Base-by-base conservation (phyloP, 192 early-diverging fungal species). In the Gamsiella multidivaricata region DNA sequence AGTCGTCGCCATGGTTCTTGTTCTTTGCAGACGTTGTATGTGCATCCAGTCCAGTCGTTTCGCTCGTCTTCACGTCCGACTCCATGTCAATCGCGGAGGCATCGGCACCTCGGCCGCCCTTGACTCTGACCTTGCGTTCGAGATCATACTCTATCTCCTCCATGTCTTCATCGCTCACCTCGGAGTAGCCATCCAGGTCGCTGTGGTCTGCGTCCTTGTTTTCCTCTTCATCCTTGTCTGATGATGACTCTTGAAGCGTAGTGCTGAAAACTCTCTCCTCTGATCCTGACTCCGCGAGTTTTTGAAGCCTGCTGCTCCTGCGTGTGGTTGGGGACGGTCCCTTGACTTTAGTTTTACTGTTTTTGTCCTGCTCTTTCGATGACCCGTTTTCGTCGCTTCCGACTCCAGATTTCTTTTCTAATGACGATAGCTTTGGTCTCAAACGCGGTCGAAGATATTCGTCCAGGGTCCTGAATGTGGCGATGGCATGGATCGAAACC, bases 401-500 rank as follows among this genome's bases (percentile, higher is more conserved):
- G 15, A 17, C 50, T 25, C 2, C 49, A 8, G 59, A 22, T 17
- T 23, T 43, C 37, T 55, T 65, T 57, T 70, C 70, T 0, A 50
- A 33, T 8, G 37, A 15, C 2, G 51, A 6, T 23, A 68, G 41
- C 25, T 32, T 69, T 1, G 79, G 81, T 47, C 74, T 85, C 52
- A 94, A 61, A 10, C 91, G 83, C 3, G 86, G 82, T 14, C 88
- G 87, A 20, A 97, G 71, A 53, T 94, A 97, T 20, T 94, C 90
- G 62, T 96, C 94, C 12, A 97, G 56, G 2, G 88, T 87, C 25
- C 87, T 83, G 75, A 95, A 94, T 0, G 93, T 92, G 5, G 93
- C 92, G 9, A 97, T 84, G 7, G 95, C 94, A 74, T 97, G 95
- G 22, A 96, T 89, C 14, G 89, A 90, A 9, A 97, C 88, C 4